Conservation (phyloP, 2,329 filamentous ascomycete species). For the Hymenoscyphus albidus region DNA sequence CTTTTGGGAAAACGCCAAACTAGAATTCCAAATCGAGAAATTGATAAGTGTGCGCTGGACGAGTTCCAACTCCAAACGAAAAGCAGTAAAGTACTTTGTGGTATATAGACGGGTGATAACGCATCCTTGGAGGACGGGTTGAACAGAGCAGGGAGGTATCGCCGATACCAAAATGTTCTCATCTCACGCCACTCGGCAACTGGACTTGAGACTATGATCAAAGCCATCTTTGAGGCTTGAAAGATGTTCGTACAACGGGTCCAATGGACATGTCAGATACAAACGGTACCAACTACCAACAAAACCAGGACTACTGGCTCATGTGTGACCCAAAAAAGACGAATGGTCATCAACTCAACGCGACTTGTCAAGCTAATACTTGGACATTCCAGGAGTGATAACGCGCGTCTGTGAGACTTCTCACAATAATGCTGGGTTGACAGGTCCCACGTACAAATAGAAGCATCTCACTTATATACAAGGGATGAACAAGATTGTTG, state of each 20-base stretch:
- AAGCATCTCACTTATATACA: neutral
- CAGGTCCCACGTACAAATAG: neutral
- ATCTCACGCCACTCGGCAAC: constrained; percentile 5
- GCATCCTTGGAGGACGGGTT: neutral
- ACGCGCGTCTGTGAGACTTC: neutral
- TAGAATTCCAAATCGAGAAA: neutral
- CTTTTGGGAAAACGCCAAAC: neutral
- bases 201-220: neutral
- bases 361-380: neutral
- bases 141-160: neutral
- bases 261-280: neutral
- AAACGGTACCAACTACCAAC: neutral
- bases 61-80: neutral
- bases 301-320: neutral
- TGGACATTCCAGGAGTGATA: neutral
- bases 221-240: neutral
- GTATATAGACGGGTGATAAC: neutral
- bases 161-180: neutral
- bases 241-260: neutral
- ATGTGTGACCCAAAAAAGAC: neutral
- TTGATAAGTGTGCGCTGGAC: neutral
- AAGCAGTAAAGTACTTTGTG: neutral
- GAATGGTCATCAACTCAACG: neutral
- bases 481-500: neutral
- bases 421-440: neutral